Conservation (phyloP, 2,329 filamentous ascomycete species). For the Monilinia polystroma region DNA sequence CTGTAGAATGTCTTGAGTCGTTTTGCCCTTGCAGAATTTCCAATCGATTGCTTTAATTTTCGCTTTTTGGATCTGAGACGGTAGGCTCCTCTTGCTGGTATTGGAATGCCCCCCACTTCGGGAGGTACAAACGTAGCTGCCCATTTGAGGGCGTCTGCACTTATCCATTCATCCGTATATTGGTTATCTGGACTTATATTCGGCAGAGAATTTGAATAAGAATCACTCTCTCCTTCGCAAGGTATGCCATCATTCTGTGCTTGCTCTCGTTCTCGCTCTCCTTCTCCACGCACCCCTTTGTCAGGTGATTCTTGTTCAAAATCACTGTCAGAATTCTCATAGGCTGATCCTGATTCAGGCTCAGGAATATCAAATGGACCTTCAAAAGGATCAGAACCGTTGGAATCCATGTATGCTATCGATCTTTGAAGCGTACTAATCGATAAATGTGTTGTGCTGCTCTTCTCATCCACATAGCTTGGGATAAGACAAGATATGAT, state of each 20-base stretch:
- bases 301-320: constrained; percentile 26
- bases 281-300: constrained; percentile 5
- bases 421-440: constrained; percentile 28
- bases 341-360: constrained; percentile 36
- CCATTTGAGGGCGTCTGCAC: constrained; percentile 32
- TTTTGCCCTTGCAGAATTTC: constrained; percentile 32
- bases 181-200: constrained; percentile 8
- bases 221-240: constrained; percentile 16
- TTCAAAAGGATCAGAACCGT: constrained; percentile 25
- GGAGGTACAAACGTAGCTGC: constrained; percentile 35
- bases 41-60: constrained; percentile 22
- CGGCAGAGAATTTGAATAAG: constrained; percentile 2
- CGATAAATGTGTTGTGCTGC: constrained; percentile 18
- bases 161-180: constrained; percentile 25
- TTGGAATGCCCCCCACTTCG: constrained; percentile 31
- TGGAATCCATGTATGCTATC: constrained; percentile 28
- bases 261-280: background rate
- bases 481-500: background rate
- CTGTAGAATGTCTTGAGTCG: constrained; percentile 46
- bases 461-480: constrained; percentile 28
- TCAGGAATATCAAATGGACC: constrained; percentile 20
- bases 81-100: constrained; percentile 25
- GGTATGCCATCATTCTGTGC: no score
- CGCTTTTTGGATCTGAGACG: constrained; percentile 29
- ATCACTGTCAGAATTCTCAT: constrained; percentile 32